Conservation (phyloP, 2,329 filamentous ascomycete genomes). For the Alternaria sp. region DNA sequence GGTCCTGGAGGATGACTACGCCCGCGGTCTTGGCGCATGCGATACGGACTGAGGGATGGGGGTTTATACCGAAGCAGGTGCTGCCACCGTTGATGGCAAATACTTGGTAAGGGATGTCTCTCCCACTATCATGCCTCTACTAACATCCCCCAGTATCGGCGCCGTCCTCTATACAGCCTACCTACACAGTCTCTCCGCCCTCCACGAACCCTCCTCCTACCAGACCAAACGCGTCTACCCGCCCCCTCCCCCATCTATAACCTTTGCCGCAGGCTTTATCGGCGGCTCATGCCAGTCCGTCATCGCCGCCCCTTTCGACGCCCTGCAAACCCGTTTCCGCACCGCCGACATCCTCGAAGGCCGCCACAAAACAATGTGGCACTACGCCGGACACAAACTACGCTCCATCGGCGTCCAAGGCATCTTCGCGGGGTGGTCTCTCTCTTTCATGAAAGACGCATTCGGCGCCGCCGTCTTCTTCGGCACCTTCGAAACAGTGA, state of each 20-base stretch:
- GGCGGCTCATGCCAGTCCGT: conserved; percentile 74
- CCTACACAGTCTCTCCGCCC: conserved; percentile 68
- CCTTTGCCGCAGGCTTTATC: conserved; percentile 72
- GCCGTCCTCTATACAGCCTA: conserved; percentile 79
- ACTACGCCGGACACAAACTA: conserved; percentile 70
- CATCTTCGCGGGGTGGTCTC: conserved; percentile 74
- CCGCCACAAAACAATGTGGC: conserved; percentile 72
- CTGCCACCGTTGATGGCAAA: conserved; percentile 77
- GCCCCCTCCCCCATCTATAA: conserved; percentile 67
- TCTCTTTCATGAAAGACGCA: conserved; percentile 73
- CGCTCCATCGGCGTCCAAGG: conserved; percentile 74
- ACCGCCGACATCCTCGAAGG: conserved; percentile 65
- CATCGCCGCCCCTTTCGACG: conserved; percentile 76
- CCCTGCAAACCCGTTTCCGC: conserved; percentile 75
- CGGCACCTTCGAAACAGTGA: conserved; percentile 75
- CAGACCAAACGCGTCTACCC: conserved; percentile 71
- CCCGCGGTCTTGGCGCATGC: conserved; percentile 73
- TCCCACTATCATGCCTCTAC: background rate
- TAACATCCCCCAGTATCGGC: conserved; percentile 60
- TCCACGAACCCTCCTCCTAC: conserved; percentile 70
- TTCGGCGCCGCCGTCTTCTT: conserved; percentile 76
- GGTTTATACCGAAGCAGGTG: conserved; percentile 77
- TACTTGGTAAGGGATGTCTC: conserved; percentile 57
- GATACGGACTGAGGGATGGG: conserved; percentile 73
- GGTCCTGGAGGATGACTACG: conserved; percentile 71